Conservation (phyloP, 1,284 basidiomycete genomes). For the Amylostereum areolatum region DNA sequence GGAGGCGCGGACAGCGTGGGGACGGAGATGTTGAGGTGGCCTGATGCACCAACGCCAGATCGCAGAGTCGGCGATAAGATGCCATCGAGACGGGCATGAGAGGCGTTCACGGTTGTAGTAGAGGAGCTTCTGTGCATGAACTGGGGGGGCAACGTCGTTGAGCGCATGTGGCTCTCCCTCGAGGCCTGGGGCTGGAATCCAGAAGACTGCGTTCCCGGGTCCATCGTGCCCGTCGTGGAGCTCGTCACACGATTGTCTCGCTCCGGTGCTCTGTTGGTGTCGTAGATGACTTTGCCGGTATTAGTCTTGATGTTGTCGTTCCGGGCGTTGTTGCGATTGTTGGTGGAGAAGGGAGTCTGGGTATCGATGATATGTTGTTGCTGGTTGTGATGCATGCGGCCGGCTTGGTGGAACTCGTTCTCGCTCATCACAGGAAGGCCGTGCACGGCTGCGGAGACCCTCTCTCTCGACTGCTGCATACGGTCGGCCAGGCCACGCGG, state of each 20-base stretch:
- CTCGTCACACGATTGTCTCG: constrained; percentile 2
- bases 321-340: constrained; percentile 3
- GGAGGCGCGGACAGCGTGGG: constrained; percentile 2
- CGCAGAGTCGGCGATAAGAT: constrained; percentile 10
- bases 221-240: constrained; percentile 3
- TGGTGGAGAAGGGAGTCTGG: constrained; percentile 1
- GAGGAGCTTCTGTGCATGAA: constrained; percentile 10
- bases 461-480: constrained; percentile 1
- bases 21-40: constrained; percentile 7
- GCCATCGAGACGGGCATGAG: constrained; percentile 8
- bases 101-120: neutral
- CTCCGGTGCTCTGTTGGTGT: constrained; percentile 11
- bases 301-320: constrained; percentile 8
- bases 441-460: neutral
- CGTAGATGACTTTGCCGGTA: constrained; percentile 4
- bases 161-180: constrained; percentile 11
- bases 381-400: constrained; percentile 6
- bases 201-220: constrained; percentile 10
- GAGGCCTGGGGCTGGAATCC: neutral
- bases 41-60: constrained; percentile 3
- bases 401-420: constrained; percentile 28
- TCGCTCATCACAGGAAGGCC: constrained; percentile 24
- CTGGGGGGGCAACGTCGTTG: constrained; percentile 15
- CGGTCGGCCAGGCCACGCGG: constrained; percentile 10
- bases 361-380: constrained; percentile 6